These are phyloP conservation scores for Zarea fungicola DNA, from an alignment of 2,329 filamentous ascomycete genomes.

Conservation along the genomic window DNA sequence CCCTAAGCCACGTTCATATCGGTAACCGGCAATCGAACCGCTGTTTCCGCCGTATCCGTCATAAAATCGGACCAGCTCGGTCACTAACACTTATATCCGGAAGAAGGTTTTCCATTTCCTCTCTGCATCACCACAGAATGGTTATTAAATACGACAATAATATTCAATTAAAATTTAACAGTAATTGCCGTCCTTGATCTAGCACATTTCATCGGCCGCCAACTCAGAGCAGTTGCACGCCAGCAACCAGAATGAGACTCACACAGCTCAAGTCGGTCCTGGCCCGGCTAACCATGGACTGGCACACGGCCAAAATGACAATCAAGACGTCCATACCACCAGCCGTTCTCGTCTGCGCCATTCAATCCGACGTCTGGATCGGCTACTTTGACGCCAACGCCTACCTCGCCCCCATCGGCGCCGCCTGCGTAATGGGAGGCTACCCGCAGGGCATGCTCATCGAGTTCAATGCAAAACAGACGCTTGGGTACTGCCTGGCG, in stretches of 20 bases:
- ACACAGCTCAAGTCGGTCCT: background rate
- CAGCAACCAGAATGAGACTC: slow-evolving; percentile 25
- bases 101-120: too few species aligned
- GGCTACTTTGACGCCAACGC: slow-evolving; percentile 8
- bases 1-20: too few species aligned
- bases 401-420: slow-evolving; percentile 10
- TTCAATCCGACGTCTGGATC: slow-evolving; percentile 10
- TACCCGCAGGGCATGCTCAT: slow-evolving; percentile 9
- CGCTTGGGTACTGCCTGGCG: background rate
- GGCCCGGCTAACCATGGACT: background rate
- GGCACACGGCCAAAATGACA: slow-evolving; percentile 5
- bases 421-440: slow-evolving; percentile 5
- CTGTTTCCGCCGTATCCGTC: too few species aligned
- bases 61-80: too few species aligned
- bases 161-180: too few species aligned
- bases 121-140: too few species aligned
- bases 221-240: too few species aligned
- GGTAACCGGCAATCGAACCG: too few species aligned
- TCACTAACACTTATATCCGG: too few species aligned
- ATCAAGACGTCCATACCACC: slow-evolving; percentile 8
- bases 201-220: too few species aligned
- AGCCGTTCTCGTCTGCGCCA: slow-evolving; percentile 10
- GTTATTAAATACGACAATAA: too few species aligned
- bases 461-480: slow-evolving; percentile 7
- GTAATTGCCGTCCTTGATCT: too few species aligned